A percentile compares a stretch with the other conserved stretches of the same genome.
Conservation (phyloP, 768 basidiomycete species). For the Lactifluus piperatus region DNA sequence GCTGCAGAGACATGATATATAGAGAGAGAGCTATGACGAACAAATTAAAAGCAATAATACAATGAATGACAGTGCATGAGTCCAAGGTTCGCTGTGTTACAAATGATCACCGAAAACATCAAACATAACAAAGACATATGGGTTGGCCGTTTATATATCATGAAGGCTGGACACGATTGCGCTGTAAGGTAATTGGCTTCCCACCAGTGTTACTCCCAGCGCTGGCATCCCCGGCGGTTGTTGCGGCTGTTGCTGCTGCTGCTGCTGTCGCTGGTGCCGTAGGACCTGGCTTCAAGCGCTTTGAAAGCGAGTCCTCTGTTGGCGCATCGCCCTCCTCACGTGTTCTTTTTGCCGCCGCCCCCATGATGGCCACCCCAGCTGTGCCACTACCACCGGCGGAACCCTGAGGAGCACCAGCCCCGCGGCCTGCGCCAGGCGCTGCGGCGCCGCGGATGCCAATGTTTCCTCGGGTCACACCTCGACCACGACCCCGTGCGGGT, state of each 20-base stretch:
- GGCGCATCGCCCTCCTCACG: slow-evolving; percentile 17
- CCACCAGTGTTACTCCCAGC: slow-evolving; percentile 1
- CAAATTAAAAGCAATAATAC: neutral
- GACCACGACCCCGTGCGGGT: slow-evolving; percentile 16
- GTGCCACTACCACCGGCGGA: neutral
- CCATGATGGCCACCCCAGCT: slow-evolving; percentile 16
- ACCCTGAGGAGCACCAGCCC: neutral
- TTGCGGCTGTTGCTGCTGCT: neutral
- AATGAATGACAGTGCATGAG: slow-evolving; percentile 7
- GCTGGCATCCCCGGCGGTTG: neutral
- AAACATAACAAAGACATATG: neutral
- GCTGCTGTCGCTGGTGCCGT: neutral
- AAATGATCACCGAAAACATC: neutral
- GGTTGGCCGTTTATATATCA: neutral
- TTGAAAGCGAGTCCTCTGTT: slow-evolving; percentile 14
- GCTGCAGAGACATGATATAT: neutral
- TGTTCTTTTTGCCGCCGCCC: slow-evolving; percentile 18
- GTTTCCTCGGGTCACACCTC: slow-evolving; percentile 4
- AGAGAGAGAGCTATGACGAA: slow-evolving; percentile 26
- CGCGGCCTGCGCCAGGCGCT: slow-evolving; percentile 4
- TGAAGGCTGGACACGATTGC: slow-evolving; percentile 26
- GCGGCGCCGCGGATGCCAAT: slow-evolving; percentile 18
- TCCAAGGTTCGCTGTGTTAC: neutral
- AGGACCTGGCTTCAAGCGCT: slow-evolving; percentile 15
- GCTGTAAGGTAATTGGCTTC: slow-evolving; percentile 17